Conservation (phyloP, 352 stramenopile species). For the Globisporangium nunn region DNA sequence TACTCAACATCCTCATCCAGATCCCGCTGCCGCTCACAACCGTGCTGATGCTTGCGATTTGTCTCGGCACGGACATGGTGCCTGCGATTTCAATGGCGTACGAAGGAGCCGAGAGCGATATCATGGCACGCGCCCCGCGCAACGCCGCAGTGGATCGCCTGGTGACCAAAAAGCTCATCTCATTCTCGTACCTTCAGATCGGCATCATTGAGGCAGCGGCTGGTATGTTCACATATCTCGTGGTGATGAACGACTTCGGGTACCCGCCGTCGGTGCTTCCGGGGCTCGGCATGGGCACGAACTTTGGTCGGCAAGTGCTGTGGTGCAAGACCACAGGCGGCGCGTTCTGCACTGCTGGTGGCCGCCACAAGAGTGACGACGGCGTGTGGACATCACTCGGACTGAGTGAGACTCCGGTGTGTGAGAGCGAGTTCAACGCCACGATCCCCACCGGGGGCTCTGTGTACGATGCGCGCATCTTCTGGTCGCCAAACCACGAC, state of each 20-base stretch:
- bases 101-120: conserved; percentile 82
- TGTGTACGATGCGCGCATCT: conserved; percentile 36
- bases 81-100: conserved; percentile 91
- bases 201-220: conserved; percentile 83
- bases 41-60: conserved; percentile 89
- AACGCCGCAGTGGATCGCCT: conserved; percentile 81
- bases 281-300: conserved; percentile 41
- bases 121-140: conserved; percentile 77
- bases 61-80: conserved; percentile 90
- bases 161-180: conserved; percentile 88
- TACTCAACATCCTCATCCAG: conserved; percentile 80
- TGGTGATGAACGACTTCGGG: conserved; percentile 86
- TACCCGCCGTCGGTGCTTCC: conserved; percentile 58
- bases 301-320: conserved; percentile 61
- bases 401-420: conserved; percentile 12
- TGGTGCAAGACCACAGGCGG: conserved; percentile 69
- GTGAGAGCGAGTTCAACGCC: conserved; percentile 20
- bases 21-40: conserved; percentile 87
- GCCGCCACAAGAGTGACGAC: conserved; percentile 15
- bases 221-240: conserved; percentile 87
- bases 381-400: conserved; percentile 19
- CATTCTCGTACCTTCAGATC: conserved; percentile 84
- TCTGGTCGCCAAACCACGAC: conserved; percentile 39
- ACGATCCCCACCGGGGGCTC: conserved; percentile 21
- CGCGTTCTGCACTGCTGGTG: conserved; percentile 38